phyloP scores from a whole-genome alignment of 352 stramenopile genomes.

The Sclerospora graminicola region DNA sequence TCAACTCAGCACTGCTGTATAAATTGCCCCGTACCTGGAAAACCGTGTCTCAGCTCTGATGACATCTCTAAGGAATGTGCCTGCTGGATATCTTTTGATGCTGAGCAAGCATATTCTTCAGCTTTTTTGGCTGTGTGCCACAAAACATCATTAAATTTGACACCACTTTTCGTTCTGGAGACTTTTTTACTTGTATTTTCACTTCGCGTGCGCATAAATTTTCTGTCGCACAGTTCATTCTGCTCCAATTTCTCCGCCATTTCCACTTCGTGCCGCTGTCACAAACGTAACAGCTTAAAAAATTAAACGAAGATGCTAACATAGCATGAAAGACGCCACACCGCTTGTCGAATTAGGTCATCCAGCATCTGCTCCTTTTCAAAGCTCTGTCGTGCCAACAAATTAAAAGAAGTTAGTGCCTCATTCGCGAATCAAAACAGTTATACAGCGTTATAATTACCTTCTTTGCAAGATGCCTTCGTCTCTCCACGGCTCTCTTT shows the following conservation, averaged over 20 bases:
- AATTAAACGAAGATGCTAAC: neutral
- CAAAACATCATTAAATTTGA: no score
- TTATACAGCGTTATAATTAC: conserved; percentile 12
- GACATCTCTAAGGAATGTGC: no score
- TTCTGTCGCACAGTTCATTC: conserved; percentile 59
- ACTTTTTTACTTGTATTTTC: conserved; percentile 27
- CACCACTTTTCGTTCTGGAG: neutral
- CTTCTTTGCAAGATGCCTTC: conserved; percentile 63
- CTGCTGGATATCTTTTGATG: no score
- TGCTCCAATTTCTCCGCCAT: conserved; percentile 63
- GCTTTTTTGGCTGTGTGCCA: no score
- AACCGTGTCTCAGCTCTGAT: no score
- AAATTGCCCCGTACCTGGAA: no score
- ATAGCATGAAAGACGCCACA: conserved; percentile 11
- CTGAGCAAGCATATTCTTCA: no score
- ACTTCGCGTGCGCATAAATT: conserved; percentile 46
- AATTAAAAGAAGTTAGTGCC: no score
- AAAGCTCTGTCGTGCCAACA: conserved; percentile 45
- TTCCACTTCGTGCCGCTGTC: conserved; percentile 64
- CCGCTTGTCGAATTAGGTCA: conserved; percentile 57
- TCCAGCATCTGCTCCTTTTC: conserved; percentile 68
- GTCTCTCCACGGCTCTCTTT: conserved; percentile 56
- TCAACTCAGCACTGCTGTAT: no score
- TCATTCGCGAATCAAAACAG: no score
- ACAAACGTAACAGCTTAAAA: neutral